Evolutionary conservation across 192 early-diverging fungal genomes (phyloP).

Genomic region (Gonapodya prolifera): DNA sequence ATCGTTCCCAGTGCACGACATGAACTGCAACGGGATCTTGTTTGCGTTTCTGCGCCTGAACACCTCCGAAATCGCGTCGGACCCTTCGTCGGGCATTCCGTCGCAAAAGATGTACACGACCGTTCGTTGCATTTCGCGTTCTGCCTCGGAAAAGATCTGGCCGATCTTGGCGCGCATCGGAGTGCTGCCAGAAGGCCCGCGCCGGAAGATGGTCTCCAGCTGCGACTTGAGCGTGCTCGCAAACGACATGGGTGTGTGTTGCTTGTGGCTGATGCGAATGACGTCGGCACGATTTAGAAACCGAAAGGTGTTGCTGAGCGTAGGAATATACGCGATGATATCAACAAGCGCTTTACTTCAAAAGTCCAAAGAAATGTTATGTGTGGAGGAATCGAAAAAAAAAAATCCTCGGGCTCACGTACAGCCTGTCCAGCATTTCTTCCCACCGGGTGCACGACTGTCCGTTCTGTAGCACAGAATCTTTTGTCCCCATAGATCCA

Average conservation of each 20-base stretch:
- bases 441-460: constrained; percentile 10
- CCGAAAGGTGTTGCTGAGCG: constrained; percentile 2
- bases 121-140: neutral
- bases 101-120: constrained; percentile 12
- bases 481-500: constrained; percentile 7
- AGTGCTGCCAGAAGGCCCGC: neutral
- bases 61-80: constrained; percentile 3
- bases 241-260: no score
- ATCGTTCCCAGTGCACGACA: constrained; percentile 10
- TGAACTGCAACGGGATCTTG: constrained; percentile 11
- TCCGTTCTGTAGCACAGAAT: constrained; percentile 2
- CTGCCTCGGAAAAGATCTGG: neutral
- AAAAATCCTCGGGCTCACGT: no score
- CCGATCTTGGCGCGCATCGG: neutral
- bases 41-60: constrained; percentile 7
- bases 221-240: neutral
- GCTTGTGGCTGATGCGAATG: no score
- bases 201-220: neutral
- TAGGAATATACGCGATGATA: constrained; percentile 8
- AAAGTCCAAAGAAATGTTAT: no score
- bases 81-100: constrained; percentile 7
- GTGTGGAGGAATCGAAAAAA: no score
- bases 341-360: constrained; percentile 9
- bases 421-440: constrained; percentile 11
- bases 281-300: constrained; percentile 7